These are phyloP conservation scores for Solanum commersonii DNA, from an alignment of 257 asterid species.

Conservation along the genomic window DNA sequence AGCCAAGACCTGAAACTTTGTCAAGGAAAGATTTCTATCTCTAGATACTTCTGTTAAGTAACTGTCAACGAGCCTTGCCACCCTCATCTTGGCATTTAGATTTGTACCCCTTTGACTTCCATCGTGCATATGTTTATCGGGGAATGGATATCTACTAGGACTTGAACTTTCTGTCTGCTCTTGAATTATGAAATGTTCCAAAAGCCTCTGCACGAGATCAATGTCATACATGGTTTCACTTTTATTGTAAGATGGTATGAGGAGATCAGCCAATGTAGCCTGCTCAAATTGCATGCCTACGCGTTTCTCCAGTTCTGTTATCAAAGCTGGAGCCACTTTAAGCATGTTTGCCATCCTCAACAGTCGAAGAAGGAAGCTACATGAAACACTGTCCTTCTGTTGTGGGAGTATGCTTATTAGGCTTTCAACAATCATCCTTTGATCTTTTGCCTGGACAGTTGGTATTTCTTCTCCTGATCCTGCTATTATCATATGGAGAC, in stretches of 20 bases:
- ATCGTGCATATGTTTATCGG: constrained; percentile 43
- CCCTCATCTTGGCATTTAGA: constrained; percentile 71
- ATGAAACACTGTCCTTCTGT: constrained; percentile 72
- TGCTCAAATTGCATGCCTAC: constrained; percentile 96
- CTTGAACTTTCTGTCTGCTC: constrained; percentile 71
- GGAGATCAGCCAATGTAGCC: constrained; percentile 66
- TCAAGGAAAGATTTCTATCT: constrained; percentile 60
- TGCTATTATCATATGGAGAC: constrained; percentile 68
- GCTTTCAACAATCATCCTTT: constrained; percentile 80
- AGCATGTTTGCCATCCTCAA: constrained; percentile 71
- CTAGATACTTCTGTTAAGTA: constrained; percentile 88
- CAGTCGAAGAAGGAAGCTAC: constrained; percentile 76
- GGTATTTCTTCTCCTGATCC: constrained; percentile 47
- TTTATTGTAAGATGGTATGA: constrained; percentile 59
- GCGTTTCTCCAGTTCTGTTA: constrained; percentile 83
- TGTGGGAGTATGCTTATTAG: constrained; percentile 86
- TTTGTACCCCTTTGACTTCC: constrained; percentile 31
- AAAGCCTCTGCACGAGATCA: constrained; percentile 81
- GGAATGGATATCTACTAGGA: constrained; percentile 51
- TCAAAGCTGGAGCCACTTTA: constrained; percentile 82
- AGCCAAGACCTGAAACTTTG: constrained; percentile 82
- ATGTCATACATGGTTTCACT: constrained; percentile 65
- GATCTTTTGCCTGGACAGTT: constrained; percentile 57
- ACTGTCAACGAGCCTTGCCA: constrained; percentile 87
- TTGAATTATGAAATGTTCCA: constrained; percentile 88